These are phyloP conservation scores for Neonectria ditissima DNA, from an alignment of 2,329 filamentous ascomycete genomes.

Conservation along the genomic window DNA sequence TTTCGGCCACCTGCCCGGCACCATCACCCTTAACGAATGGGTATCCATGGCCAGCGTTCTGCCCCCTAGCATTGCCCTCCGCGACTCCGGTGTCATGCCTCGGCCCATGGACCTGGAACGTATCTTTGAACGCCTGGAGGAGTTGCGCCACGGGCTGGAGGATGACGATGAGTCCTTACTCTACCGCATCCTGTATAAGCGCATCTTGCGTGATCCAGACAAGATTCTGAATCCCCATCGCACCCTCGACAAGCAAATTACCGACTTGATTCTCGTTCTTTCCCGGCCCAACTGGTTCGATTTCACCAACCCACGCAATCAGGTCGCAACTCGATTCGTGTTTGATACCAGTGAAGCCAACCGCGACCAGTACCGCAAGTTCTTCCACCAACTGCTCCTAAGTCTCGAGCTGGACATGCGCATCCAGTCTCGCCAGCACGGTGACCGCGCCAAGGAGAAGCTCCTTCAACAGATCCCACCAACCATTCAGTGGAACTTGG, in stretches of 20 bases:
- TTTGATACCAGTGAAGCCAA: conserved; percentile 70
- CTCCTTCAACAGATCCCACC: conserved; percentile 75
- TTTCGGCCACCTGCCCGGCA: conserved; percentile 75
- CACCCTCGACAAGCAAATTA: conserved; percentile 77
- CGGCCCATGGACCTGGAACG: conserved; percentile 69
- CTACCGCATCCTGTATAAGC: conserved; percentile 74
- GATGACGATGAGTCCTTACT: conserved; percentile 69
- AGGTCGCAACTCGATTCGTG: conserved; percentile 80
- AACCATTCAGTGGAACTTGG: conserved; percentile 78
- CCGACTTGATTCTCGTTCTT: conserved; percentile 76
- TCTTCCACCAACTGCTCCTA: conserved; percentile 82
- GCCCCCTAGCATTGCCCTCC: conserved; percentile 67
- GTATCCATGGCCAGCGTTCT: conserved; percentile 68
- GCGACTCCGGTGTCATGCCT: conserved; percentile 69
- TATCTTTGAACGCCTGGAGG: conserved; percentile 69
- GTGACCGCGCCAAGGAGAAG: conserved; percentile 73
- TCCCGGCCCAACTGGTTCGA: conserved; percentile 80
- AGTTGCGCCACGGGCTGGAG: conserved; percentile 67
- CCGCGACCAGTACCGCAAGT: conserved; percentile 69
- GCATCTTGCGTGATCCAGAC: conserved; percentile 76
- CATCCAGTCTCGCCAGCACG: conserved; percentile 72
- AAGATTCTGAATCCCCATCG: conserved; percentile 70
- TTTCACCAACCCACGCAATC: conserved; percentile 76
- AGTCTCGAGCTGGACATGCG: conserved; percentile 78
- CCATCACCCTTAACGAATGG: conserved; percentile 79